Percentiles rank a stretch among this genome's conserved stretches.
These are phyloP conservation scores for Hysterangium stoloniferum DNA, from an alignment of 768 basidiomycete genomes.

Conservation along the genomic window DNA sequence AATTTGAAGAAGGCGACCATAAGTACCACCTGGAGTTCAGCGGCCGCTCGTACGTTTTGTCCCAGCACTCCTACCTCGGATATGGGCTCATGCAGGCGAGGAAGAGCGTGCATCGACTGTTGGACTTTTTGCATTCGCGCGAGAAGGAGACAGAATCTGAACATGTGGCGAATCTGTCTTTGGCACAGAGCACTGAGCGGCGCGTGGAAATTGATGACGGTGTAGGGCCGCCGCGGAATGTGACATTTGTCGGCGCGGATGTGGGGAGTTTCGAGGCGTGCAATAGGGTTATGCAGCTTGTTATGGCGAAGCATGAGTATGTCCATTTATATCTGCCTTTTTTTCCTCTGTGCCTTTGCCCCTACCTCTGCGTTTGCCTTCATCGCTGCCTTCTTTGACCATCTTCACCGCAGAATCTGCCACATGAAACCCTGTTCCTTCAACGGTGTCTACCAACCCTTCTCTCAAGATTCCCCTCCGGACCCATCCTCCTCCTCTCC, in stretches of 20 bases:
- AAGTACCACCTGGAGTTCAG: constrained; percentile 79
- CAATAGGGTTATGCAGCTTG: constrained; percentile 72
- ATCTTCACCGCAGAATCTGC: no score
- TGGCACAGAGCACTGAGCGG: constrained; percentile 58
- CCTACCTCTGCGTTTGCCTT: not conserved
- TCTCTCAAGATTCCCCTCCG: constrained; percentile 77
- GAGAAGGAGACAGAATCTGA: constrained; percentile 22
- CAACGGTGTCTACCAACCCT: constrained; percentile 97
- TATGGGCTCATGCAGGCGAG: constrained; percentile 92
- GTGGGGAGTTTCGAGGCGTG: constrained; percentile 84
- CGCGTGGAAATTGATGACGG: constrained; percentile 47
- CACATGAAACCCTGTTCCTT: constrained; percentile 93
- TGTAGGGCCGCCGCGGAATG: constrained; percentile 40
- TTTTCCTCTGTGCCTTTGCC: not conserved
- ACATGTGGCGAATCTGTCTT: constrained; percentile 77
- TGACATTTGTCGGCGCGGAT: constrained; percentile 81
- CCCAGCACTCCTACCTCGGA: constrained; percentile 97
- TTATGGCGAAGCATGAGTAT: constrained; percentile 91
- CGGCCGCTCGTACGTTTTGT: constrained; percentile 63
- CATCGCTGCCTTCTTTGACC: no score
- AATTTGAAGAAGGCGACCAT: constrained; percentile 77
- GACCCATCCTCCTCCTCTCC: constrained; percentile 84
- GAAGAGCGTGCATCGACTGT: constrained; percentile 76
- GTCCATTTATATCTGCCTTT: constrained; percentile 27
- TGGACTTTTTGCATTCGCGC: constrained; percentile 68